Evolutionary conservation across 441 rosid genomes (phyloP), one percentile per base, ranked within the genome.

Genomic region (Populus tomentosa): DNA sequence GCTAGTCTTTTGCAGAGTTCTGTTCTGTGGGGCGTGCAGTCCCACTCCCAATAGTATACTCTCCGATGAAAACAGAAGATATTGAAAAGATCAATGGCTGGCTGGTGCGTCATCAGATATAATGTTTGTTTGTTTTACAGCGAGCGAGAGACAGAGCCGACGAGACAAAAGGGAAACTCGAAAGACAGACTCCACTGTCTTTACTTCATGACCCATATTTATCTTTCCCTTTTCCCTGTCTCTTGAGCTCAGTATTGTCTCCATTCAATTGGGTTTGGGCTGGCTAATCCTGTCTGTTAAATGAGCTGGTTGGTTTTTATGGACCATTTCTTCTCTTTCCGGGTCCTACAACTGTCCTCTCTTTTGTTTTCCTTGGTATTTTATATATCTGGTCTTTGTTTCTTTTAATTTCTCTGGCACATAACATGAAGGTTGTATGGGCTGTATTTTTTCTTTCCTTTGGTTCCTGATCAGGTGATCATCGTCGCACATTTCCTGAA

Each of bases 121-220:
- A 32, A 32, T 46, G 56, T 46, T 46, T 46, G 56, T 40, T 40
- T 40, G 46, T 40, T 40, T 46, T 46, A 46, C 56, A 46, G 18
- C 1, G 56, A 38, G 10, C 3, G 11, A 46, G 56, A 46, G 56
- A 46, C 56, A 46, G 53, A 14, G 20, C 56, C 16, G 80, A 85
- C 80, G 87, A 82, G 90, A 89, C 92, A 89, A 85, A 87, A 84
- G 80, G 82, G 78, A 35, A 86, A 83, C 82, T 82, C 82, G 70
- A 82, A 82, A 84, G 86, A 76, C 89, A 84, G 85, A 73, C 56
- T 46, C 56, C 56, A 46, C 53, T 46, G 53, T 46, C 63, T 56
- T 20, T n/a, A 56, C 10, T 56, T 20, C 23, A 56, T 7, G 68
- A 75, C 79, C 74, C 72, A 30, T 74, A 10, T 40, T 56, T 72